Evolutionary conservation across 1,284 basidiomycete genomes (phyloP).

Genomic region (Apiotrichum laibachii): DNA sequence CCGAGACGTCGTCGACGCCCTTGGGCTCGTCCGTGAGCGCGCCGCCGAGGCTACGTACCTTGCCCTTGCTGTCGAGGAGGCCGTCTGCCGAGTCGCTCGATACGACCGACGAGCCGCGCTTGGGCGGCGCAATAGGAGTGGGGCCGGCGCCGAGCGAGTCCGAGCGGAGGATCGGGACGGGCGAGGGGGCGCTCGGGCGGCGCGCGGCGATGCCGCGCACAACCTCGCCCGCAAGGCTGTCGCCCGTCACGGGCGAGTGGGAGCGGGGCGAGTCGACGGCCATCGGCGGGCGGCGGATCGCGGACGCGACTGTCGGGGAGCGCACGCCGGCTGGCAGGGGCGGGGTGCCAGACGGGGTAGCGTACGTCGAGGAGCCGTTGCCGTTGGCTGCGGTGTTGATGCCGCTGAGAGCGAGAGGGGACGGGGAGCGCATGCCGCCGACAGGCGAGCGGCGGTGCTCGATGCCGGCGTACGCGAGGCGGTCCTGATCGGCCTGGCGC

Average conservation of each 20-base stretch:
- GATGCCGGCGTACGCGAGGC: conserved; percentile 30
- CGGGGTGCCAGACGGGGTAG: background rate
- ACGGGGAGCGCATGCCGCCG: conserved; percentile 10
- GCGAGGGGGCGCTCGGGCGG: conserved; percentile 4
- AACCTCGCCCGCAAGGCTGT: conserved; percentile 9
- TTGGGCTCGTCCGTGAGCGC: background rate
- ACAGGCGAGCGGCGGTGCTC: conserved; percentile 32
- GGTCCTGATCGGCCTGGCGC: conserved; percentile 37
- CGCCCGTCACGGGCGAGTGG: conserved; percentile 5
- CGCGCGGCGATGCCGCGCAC: conserved; percentile 11
- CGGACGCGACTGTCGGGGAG: background rate
- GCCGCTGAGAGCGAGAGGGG: too few species aligned
- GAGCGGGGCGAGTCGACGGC: conserved; percentile 20
- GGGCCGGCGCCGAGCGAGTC: background rate
- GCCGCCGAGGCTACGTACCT: too few species aligned
- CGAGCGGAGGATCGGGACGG: background rate
- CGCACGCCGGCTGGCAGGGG: background rate
- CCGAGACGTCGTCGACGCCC: conserved; percentile 1
- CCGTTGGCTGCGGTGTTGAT: too few species aligned
- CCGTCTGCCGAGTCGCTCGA: conserved; percentile 30
- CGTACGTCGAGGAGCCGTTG: conserved; percentile 3
- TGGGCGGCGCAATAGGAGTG: background rate
- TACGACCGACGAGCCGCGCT: conserved; percentile 17
- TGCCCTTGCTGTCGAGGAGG: conserved; percentile 17
- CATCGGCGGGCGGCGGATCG: conserved; percentile 34